Evolutionary conservation across 1,139 yeast genomes (phyloP).

Genomic region (Geotrichum histeridarum): DNA sequence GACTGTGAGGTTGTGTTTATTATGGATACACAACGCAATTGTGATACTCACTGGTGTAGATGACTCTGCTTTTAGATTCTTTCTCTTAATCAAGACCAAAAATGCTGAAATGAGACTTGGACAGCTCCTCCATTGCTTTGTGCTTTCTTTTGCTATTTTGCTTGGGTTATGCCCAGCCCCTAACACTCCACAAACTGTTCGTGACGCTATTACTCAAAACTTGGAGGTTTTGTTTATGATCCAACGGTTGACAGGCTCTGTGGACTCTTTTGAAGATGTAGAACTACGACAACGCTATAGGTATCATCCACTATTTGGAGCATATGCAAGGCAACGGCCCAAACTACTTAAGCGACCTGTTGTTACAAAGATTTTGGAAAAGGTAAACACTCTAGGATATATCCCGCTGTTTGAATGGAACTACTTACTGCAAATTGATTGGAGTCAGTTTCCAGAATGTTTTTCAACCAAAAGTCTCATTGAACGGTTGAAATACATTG

Average conservation of each 20-base stretch:
- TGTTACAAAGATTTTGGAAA: no score
- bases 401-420: no score
- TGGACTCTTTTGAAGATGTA: background rate
- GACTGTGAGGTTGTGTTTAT: background rate
- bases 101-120: background rate
- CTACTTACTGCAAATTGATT: no score
- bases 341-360: background rate
- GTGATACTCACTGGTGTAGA: background rate
- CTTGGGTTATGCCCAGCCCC: background rate
- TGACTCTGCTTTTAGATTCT: background rate
- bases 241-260: background rate
- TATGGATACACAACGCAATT: background rate
- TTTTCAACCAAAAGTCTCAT: background rate
- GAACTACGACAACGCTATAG: background rate
- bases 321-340: background rate
- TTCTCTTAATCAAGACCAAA: background rate
- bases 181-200: background rate
- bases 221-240: background rate
- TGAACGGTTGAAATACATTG: background rate
- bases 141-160: background rate
- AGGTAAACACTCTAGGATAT: no score
- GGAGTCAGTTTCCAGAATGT: background rate
- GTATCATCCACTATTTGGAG: background rate
- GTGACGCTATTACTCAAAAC: background rate
- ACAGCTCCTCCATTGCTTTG: background rate